Base-by-base conservation (phyloP, 139 green algal species). In the Medakamo hakoo region DNA sequence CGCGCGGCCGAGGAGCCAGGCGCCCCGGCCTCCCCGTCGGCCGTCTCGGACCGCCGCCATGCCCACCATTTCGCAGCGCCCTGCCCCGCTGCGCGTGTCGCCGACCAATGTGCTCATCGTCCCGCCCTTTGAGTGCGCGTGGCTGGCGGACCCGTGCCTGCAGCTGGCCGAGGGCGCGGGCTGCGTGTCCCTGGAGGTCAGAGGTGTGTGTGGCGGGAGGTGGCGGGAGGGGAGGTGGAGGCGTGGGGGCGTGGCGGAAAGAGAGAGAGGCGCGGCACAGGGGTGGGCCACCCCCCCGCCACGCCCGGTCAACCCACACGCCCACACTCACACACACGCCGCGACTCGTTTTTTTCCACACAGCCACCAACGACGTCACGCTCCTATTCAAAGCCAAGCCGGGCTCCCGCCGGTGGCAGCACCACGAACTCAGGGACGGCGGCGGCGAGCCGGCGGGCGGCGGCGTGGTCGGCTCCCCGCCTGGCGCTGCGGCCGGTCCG, bases 61-160 rank as follows among this genome's bases (percentile, higher is more conserved):
- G n/a, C n/a, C n/a, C n/a, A n/a, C n/a, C n/a, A n/a, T n/a, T n/a
- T n/a, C n/a, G n/a, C n/a, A n/a, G n/a, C n/a, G n/a, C n/a, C n/a
- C n/a, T n/a, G n/a, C n/a, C n/a, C n/a, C n/a, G n/a, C n/a, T n/a
- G n/a, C 40, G 40, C 40, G 40, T 52, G 9, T 9, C 40, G 58
- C 16, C 55, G 55, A 4, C 14, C 55, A 64, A 64, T 4, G 69
- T 83, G 0, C 55, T 94, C 0, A 76, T 93, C 0, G 82, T 94
- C 2, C 85, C 87, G 1, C 87, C 87, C 18, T 84, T 90, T 65
- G 84, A 91, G 61, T 89, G 81, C 31, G 86, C 85, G 0, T 94
- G 87, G 87, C 71, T 94, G 4, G 74, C 62, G 0, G 70, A 75
- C 19, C 76, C 82, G 20, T 73, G 74, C 22, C 61, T 67, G 18